phyloP scores from a whole-genome alignment of 2,329 filamentous ascomycete species.

The Cytospora paraplurivora region DNA sequence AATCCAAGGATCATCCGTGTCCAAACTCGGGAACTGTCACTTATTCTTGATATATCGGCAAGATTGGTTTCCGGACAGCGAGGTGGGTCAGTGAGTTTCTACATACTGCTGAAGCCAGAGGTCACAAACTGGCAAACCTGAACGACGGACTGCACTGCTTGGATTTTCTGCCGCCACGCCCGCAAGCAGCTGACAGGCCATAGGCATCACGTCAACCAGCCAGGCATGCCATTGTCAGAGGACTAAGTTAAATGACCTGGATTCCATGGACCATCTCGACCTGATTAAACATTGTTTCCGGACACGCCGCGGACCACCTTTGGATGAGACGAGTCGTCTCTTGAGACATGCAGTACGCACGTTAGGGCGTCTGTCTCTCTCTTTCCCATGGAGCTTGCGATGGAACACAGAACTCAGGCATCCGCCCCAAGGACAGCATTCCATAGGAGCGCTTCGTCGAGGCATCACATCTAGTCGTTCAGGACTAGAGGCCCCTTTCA shows the following conservation, averaged over 20 bases:
- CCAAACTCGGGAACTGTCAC: constrained; percentile 33
- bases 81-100: constrained; percentile 57
- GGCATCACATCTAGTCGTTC: constrained; percentile 9
- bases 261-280: neutral
- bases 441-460: constrained; percentile 2
- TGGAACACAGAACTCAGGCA: constrained; percentile 18
- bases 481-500: constrained; percentile 8
- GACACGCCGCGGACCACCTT: constrained; percentile 2
- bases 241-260: constrained; percentile 1
- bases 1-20: constrained; percentile 34
- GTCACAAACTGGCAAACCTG: constrained; percentile 32
- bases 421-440: constrained; percentile 2
- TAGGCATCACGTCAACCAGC: constrained; percentile 7
- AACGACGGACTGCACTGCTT: constrained; percentile 4
- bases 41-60: constrained; percentile 38
- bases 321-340: constrained; percentile 23
- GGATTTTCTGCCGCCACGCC: constrained; percentile 8
- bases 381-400: constrained; percentile 4
- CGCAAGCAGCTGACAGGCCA: constrained; percentile 18
- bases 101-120: constrained; percentile 52
- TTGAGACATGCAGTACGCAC: neutral
- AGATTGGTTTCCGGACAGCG: constrained; percentile 52
- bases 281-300: neutral
- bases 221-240: neutral
- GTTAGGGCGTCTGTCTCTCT: neutral